Base-by-base conservation (phyloP, 495 filamentous ascomycete species). In the Penicillium lagena region DNA sequence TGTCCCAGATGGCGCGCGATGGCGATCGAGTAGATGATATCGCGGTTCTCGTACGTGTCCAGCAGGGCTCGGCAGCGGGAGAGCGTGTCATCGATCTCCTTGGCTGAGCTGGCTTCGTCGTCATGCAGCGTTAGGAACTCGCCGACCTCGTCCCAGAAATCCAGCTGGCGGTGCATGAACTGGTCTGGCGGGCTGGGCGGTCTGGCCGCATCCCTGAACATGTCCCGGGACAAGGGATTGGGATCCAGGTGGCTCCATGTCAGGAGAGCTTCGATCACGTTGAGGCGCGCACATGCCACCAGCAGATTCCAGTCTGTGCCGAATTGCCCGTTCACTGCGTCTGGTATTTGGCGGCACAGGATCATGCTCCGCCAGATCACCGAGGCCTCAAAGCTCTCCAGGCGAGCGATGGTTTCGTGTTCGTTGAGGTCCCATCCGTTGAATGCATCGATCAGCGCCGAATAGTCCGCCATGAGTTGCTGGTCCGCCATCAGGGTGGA, bases 11-110 rank as follows among this genome's bases (percentile, higher is more conserved):
- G 80, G 13, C 89, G 80, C 9, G 83, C 80, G 40, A 95, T 80
- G 17, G 86, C 86, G 46, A 96, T 82, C 10, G 87, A 91, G 60
- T 96, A 96, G 29, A 95, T 76, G 7, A 94, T 87, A 51, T 96
- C 90, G n/a, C 90, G 81, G 55, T 90, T 91, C 67, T 96, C 90
- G 13, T 80, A 76, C 43, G 79, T 82, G 46, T 89, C 83, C 8
- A 95, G 74, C 6, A 90, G 66, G 33, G 73, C 72, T 35, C 89
- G 82, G 57, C 83, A 75, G 7, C 69, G 70, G 4, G 50, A 56
- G 8, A 95, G 66, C 1, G 78, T 76, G 43, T 81, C 75, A 37
- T 89, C 84, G 17, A 88, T 76, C 41, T 77, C 70, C 46, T 75
- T 78, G 27, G 71, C 63, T 10, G 74, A 71, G 33, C 73, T 72